phyloP scores from a whole-genome alignment of 306 rosid species.

The Cucurbita pepo region DNA sequence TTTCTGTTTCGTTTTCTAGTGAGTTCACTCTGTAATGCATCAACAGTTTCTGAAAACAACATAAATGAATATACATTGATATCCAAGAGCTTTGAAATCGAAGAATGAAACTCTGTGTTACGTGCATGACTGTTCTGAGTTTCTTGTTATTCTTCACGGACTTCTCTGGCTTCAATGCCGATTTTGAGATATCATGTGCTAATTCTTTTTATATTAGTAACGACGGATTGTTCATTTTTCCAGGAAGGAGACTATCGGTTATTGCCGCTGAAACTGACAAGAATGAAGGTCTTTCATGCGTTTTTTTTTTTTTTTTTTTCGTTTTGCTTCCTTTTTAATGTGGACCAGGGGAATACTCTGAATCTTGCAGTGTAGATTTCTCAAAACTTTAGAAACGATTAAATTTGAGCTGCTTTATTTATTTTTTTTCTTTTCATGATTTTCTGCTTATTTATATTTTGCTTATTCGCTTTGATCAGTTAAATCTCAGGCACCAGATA shows the following conservation, averaged over 20 bases:
- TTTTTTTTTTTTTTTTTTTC: neutral
- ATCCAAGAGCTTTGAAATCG: neutral
- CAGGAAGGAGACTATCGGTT: slow-evolving; percentile 42
- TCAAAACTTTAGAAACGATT: neutral
- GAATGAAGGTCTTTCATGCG: slow-evolving; percentile 30
- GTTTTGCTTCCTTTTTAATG: neutral
- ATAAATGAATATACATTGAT: neutral
- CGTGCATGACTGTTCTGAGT: neutral
- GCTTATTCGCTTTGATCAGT: slow-evolving; percentile 6
- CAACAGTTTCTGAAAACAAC: neutral
- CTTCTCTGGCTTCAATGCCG: neutral
- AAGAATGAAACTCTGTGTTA: neutral
- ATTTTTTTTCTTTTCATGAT: neutral
- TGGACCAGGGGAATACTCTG: neutral
- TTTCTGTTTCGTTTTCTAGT: slow-evolving; percentile 35
- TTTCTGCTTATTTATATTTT: neutral
- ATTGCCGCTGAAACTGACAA: slow-evolving; percentile 49
- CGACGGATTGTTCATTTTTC: neutral
- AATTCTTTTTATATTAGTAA: neutral
- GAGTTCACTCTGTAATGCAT: slow-evolving; percentile 17
- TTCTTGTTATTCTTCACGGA: neutral
- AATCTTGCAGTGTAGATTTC: neutral
- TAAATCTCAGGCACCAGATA: slow-evolving; percentile 41
- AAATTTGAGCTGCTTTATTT: neutral
- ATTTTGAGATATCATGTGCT: neutral